Conservation (phyloP, 768 basidiomycete genomes). For the Rhizopogon rudus region DNA sequence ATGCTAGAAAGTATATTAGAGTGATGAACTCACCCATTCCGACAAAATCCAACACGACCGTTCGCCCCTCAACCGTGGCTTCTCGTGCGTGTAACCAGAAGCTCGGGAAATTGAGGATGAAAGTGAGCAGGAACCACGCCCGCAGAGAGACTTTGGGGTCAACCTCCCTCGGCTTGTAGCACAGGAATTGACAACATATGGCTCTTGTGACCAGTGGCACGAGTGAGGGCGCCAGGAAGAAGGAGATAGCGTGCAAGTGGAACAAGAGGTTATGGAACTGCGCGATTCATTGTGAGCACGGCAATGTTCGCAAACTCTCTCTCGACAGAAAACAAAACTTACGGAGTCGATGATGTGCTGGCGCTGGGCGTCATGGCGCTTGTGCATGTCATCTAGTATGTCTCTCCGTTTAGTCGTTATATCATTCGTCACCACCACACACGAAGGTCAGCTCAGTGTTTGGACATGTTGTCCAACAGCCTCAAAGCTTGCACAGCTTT, state of each 20-base stretch:
- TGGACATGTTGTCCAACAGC: slow-evolving; percentile 21
- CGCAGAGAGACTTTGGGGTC: slow-evolving; percentile 63
- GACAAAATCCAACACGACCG: slow-evolving; percentile 72
- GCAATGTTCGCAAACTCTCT: slow-evolving; percentile 2
- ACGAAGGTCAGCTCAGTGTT: slow-evolving; percentile 12
- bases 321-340: slow-evolving; percentile 28
- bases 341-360: slow-evolving; percentile 69
- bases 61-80: slow-evolving; percentile 51
- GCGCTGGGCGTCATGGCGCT: slow-evolving; percentile 60
- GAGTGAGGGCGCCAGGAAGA: slow-evolving; percentile 69
- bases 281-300: slow-evolving; percentile 4
- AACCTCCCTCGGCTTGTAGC: slow-evolving; percentile 61
- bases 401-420: slow-evolving; percentile 1
- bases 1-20: neutral
- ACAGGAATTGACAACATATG: slow-evolving; percentile 55
- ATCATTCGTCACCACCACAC: neutral
- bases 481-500: neutral
- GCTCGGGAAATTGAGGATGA: slow-evolving; percentile 52
- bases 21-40: slow-evolving; percentile 49
- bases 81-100: slow-evolving; percentile 57
- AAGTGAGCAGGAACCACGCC: slow-evolving; percentile 57
- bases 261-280: slow-evolving; percentile 70
- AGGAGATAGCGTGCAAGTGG: slow-evolving; percentile 71
- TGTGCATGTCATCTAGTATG: slow-evolving; percentile 47
- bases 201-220: slow-evolving; percentile 37